phyloP scores from a whole-genome alignment of 148 eudicot species.

The Cornus kousa region DNA sequence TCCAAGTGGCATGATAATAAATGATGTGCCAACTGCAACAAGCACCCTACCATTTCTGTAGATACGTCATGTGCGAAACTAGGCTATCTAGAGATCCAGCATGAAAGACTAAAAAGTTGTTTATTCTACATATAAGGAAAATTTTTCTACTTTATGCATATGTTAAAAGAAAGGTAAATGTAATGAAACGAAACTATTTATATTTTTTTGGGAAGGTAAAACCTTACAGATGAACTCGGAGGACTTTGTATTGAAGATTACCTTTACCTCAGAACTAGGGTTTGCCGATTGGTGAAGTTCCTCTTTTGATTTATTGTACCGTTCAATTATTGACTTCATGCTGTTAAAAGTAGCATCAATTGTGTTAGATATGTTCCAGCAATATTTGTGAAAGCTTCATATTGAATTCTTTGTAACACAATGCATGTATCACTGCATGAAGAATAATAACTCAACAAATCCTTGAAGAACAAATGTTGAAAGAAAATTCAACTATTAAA shows the following conservation, averaged over 20 bases:
- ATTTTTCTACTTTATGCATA: background rate
- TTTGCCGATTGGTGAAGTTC: slow-evolving; percentile 47
- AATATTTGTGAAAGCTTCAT: background rate
- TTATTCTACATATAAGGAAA: background rate
- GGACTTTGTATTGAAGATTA: slow-evolving; percentile 20
- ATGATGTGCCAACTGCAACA: background rate
- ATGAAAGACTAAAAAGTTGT: background rate
- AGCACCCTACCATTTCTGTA: background rate
- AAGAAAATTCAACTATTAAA: background rate
- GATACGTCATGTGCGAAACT: background rate
- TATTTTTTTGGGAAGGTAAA: background rate
- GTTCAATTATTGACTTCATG: slow-evolving; percentile 68
- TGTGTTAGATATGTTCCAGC: background rate
- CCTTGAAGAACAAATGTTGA: background rate
- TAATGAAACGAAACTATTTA: background rate
- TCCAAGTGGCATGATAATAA: background rate
- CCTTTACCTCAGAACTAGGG: slow-evolving; percentile 73
- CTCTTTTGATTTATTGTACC: slow-evolving; percentile 68
- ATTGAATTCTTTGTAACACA: background rate
- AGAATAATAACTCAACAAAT: too few species aligned
- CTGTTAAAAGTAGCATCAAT: slow-evolving; percentile 31
- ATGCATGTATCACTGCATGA: background rate
- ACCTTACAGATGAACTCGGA: background rate
- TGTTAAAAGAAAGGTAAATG: background rate
- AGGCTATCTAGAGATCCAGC: background rate